Evolutionary conservation across 2,329 filamentous ascomycete species (phyloP).

Genomic region (Keithomyces neogunnii): DNA sequence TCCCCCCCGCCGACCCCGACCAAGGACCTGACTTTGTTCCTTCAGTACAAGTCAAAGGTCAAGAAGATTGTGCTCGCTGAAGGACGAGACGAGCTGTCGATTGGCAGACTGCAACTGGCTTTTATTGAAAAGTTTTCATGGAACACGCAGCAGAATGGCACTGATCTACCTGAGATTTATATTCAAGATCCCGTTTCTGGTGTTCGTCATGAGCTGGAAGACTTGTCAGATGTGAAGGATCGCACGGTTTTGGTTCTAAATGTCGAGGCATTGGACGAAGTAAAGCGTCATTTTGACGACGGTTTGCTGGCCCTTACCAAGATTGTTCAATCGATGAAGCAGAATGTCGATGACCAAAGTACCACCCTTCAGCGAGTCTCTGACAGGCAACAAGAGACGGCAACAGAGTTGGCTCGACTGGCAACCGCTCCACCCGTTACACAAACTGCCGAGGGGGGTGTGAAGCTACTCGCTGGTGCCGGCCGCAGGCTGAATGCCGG

Average conservation of each 20-base stretch:
- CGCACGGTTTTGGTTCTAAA: constrained; percentile 92
- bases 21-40: constrained; percentile 86
- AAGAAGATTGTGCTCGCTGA: constrained; percentile 90
- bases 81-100: constrained; percentile 74
- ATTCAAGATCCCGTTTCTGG: constrained; percentile 94
- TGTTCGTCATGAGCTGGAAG: constrained; percentile 93
- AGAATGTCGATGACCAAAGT: constrained; percentile 75
- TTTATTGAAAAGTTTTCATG: constrained; percentile 99
- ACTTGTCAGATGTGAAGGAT: constrained; percentile 88
- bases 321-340: constrained; percentile 79
- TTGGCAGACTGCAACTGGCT: constrained; percentile 82
- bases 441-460: constrained; percentile 32
- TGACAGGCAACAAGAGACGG: constrained; percentile 80
- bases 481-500: constrained; percentile 42
- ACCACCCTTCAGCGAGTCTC: constrained; percentile 77
- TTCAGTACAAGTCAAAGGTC: constrained; percentile 94
- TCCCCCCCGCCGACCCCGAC: constrained; percentile 55
- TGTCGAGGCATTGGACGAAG: constrained; percentile 85
- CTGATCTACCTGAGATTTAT: constrained; percentile 92
- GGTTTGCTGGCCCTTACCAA: constrained; percentile 71
- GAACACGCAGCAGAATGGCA: constrained; percentile 92
- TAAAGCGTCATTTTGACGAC: constrained; percentile 93
- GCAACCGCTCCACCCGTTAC: constrained; percentile 36
- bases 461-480: constrained; percentile 20
- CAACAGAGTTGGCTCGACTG: constrained; percentile 70